Evolutionary conservation across 495 filamentous ascomycete genomes (phyloP).

Genomic region (Hapsidospora chrysogenum): DNA sequence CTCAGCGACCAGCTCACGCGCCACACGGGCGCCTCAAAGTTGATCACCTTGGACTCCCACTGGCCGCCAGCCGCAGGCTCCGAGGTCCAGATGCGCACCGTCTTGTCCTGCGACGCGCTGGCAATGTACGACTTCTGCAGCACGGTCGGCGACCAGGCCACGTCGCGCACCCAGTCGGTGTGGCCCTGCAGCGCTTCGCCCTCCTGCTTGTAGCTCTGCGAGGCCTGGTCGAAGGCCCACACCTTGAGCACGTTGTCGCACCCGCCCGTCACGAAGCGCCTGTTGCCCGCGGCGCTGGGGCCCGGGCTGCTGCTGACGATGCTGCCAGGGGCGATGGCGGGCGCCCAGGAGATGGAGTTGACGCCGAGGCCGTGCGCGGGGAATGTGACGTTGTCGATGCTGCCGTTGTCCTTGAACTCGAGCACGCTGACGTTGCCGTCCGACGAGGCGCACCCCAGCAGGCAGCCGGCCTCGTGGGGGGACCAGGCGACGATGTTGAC

Average conservation of each 20-base stretch:
- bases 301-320: conserved; percentile 55
- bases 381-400: conserved; percentile 71
- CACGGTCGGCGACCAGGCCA: conserved; percentile 89
- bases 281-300: conserved; percentile 35
- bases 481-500: conserved; percentile 95
- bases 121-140: conserved; percentile 93
- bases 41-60: conserved; percentile 70
- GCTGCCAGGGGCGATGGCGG: conserved; percentile 60
- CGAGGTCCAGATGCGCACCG: conserved; percentile 89
- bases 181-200: conserved; percentile 52
- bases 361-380: conserved; percentile 83
- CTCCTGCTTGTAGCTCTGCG: conserved; percentile 34
- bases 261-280: conserved; percentile 85
- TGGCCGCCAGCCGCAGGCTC: conserved; percentile 33
- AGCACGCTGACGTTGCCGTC: conserved; percentile 88
- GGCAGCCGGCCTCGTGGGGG: conserved; percentile 88
- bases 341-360: conserved; percentile 92
- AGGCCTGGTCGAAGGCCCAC: conserved; percentile 44
- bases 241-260: conserved; percentile 86
- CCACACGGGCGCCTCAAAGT: conserved; percentile 84
- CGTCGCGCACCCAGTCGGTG: conserved; percentile 94
- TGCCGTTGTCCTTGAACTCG: conserved; percentile 82
- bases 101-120: conserved; percentile 86
- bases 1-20: conserved; percentile 95
- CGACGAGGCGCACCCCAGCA: conserved; percentile 83